Percentiles rank a stretch among this genome's conserved stretches.
These are phyloP conservation scores for Croton laevigatus DNA, from an alignment of 441 rosid genomes.

Conservation along the genomic window DNA sequence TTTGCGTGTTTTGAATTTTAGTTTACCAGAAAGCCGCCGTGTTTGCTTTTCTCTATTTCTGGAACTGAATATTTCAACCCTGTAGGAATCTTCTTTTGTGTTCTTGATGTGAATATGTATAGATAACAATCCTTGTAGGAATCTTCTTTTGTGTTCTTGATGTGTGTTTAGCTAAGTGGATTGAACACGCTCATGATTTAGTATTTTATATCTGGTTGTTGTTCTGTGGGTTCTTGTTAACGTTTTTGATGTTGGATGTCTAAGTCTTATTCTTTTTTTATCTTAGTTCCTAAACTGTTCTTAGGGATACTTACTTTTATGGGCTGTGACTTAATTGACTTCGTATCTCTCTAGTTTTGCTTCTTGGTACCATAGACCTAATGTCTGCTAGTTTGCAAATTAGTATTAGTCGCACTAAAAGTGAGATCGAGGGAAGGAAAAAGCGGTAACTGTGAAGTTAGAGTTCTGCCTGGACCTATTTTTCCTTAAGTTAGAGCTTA, in stretches of 20 bases:
- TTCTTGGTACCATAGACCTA: background rate
- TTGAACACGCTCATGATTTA: background rate
- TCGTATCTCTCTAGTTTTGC: background rate
- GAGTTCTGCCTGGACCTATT: background rate
- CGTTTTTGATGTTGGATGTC: background rate
- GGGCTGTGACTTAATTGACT: background rate
- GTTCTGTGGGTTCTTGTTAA: background rate
- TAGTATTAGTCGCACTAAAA: background rate
- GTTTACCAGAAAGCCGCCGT: background rate
- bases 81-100: background rate
- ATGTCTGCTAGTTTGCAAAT: background rate
- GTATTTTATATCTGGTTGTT: background rate
- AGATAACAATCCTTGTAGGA: background rate
- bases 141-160: background rate
- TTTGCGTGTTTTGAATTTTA: background rate
- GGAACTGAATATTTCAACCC: constrained; percentile 1
- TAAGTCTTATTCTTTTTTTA: background rate
- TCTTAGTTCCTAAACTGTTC: background rate
- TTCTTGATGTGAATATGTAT: no score
- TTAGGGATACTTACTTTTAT: background rate
- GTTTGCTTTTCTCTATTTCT: background rate
- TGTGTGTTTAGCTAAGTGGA: background rate
- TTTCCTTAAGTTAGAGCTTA: background rate
- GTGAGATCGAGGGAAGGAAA: background rate
- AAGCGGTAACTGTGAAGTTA: background rate